These are phyloP conservation scores for Aspergillus brunneoviolaceus DNA, from an alignment of 2,329 filamentous ascomycete genomes.

Conservation along the genomic window DNA sequence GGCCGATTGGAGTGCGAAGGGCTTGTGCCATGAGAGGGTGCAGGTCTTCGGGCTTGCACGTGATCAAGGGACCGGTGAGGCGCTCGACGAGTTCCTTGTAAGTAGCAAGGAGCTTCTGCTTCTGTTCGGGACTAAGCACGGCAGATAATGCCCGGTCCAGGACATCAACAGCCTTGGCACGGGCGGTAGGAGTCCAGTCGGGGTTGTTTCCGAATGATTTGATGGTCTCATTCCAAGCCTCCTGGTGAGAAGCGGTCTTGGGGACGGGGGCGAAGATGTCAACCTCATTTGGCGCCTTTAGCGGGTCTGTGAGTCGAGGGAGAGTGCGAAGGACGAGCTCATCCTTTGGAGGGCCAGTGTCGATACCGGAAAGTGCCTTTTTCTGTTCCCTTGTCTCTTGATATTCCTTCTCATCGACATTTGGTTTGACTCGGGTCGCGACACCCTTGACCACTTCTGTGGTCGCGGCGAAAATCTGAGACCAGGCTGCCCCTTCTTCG, in stretches of 20 bases:
- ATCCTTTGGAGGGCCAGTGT: constrained; percentile 45
- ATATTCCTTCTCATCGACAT: background rate
- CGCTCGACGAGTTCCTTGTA: constrained; percentile 38
- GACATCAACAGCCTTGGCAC: constrained; percentile 38
- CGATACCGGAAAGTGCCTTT: constrained; percentile 41
- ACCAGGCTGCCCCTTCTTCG: constrained; percentile 75
- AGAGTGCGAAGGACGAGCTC: constrained; percentile 45
- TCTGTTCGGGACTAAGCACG: constrained; percentile 42
- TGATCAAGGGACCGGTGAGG: constrained; percentile 31
- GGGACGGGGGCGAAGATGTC: constrained; percentile 48
- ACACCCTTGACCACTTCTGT: constrained; percentile 68
- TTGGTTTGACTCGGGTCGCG: constrained; percentile 61
- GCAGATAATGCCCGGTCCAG: constrained; percentile 37
- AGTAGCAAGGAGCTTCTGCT: constrained; percentile 37
- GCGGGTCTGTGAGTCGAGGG: constrained; percentile 50
- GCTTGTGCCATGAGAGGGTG: constrained; percentile 50
- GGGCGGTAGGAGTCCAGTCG: constrained; percentile 45
- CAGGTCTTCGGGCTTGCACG: constrained; percentile 50
- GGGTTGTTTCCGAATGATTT: constrained; percentile 48
- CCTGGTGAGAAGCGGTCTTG: constrained; percentile 35
- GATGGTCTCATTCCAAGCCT: constrained; percentile 41
- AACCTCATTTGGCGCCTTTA: constrained; percentile 49
- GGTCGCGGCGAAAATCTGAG: constrained; percentile 70
- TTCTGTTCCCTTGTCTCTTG: constrained; percentile 35
- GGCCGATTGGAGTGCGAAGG: constrained; percentile 58